Evolutionary conservation across 164 flowering plant species (phyloP).

Genomic region (Stephania yunnanensis): DNA sequence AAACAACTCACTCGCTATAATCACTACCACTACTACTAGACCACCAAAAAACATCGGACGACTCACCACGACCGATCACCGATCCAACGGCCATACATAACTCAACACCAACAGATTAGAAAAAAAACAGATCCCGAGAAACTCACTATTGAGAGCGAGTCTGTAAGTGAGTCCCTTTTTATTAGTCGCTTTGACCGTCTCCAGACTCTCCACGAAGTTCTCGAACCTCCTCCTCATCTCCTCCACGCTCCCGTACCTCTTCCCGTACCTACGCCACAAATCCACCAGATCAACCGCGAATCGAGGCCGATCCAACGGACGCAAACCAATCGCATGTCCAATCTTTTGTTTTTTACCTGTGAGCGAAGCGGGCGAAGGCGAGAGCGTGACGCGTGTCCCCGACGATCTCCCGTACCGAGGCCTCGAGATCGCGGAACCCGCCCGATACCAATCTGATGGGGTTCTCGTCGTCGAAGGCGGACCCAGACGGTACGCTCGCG

Average conservation of each 20-base stretch:
- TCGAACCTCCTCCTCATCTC: conserved; percentile 62
- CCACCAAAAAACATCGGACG: background rate
- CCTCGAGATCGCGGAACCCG: conserved; percentile 50
- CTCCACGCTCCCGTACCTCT: conserved; percentile 57
- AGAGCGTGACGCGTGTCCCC: conserved; percentile 64
- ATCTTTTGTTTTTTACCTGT: conserved; percentile 31
- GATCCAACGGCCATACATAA: background rate
- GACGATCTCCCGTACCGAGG: conserved; percentile 36
- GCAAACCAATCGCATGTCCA: no score
- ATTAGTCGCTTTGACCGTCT: conserved; percentile 64
- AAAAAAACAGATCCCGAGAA: background rate
- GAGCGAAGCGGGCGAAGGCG: conserved; percentile 82
- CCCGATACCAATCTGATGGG: conserved; percentile 73
- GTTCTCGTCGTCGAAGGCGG: conserved; percentile 52
- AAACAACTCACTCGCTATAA: no score
- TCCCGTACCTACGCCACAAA: conserved; percentile 45
- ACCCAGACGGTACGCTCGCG: conserved; percentile 25
- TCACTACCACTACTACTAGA: background rate
- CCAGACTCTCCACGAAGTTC: conserved; percentile 62
- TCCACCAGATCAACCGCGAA: no score
- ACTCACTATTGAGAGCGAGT: conserved; percentile 68
- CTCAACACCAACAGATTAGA: background rate
- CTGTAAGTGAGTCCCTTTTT: conserved; percentile 54
- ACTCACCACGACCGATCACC: background rate
- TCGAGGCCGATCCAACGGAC: background rate